Conservation (phyloP, 75 land plant species). For the Adiantum capillusveneris region DNA sequence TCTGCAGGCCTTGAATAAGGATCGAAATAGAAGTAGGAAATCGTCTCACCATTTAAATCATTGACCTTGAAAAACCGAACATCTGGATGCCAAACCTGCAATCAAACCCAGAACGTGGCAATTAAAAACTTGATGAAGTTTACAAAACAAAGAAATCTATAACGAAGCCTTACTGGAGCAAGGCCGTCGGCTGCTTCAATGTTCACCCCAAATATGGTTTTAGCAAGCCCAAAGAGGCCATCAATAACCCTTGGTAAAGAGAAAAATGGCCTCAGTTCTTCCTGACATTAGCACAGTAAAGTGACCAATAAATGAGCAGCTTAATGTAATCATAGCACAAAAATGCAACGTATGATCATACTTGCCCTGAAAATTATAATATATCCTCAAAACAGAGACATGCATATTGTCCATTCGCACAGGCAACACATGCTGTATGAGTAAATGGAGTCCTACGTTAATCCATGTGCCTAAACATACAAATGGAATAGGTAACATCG, state of each 20-base stretch:
- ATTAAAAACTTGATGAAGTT: background rate
- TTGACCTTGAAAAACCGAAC: slow-evolving; percentile 70
- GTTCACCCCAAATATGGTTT: slow-evolving; percentile 53
- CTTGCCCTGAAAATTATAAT: too few relatives aligned
- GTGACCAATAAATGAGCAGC: too few relatives aligned
- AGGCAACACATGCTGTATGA: too few relatives aligned
- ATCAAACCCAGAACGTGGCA: background rate
- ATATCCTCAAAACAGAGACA: too few relatives aligned
- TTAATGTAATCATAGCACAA: too few relatives aligned
- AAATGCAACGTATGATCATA: too few relatives aligned
- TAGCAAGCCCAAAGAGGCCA: slow-evolving; percentile 76
- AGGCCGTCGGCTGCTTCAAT: slow-evolving; percentile 82
- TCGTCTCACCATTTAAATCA: slow-evolving; percentile 48
- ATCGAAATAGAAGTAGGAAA: slow-evolving; percentile 89
- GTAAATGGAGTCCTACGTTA: too few relatives aligned
- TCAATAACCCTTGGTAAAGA: slow-evolving; percentile 86
- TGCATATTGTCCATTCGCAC: too few relatives aligned
- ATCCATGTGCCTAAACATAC: too few relatives aligned
- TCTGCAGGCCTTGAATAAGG: slow-evolving; percentile 94
- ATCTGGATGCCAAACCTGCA: slow-evolving; percentile 82
- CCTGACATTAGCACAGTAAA: too few relatives aligned
- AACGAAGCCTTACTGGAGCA: slow-evolving; percentile 52
- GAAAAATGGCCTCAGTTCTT: slow-evolving; percentile 83
- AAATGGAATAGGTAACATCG: too few relatives aligned
- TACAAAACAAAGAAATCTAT: background rate